Base-by-base conservation (phyloP, 805 yeast genomes). In the Saccharomycopsis synnaedendra region DNA sequence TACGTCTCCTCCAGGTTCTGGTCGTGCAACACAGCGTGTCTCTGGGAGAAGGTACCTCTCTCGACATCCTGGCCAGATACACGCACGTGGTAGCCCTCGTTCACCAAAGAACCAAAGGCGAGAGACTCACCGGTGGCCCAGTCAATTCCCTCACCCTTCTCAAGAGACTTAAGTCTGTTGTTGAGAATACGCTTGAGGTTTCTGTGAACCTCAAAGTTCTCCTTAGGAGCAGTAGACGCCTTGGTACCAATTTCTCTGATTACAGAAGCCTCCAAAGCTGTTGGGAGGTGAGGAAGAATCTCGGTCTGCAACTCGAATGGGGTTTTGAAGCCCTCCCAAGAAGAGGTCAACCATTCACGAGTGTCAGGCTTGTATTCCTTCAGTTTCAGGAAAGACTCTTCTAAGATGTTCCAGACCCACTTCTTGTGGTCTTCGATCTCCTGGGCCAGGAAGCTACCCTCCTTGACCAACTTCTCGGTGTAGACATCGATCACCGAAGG, bases 61-160 rank as follows among this genome's bases (percentile, higher is more conserved):
- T 93, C 98, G 56, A 93, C 97, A 78, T 93, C 99, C 75, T 93
- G 97, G 66, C 99, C 99, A 42, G 96, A 85, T 45, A 93, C 84
- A 75, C 99, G 85, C 52, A 93, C 94, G 60, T 90, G 95, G 71
- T 82, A 84, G 55, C 98, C 98, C 70, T 93, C 99, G 61, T 80
- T 65, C 47, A 82, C 82, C 57, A 93, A 74, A 45, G 97, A 79
- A 62, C 97, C 99, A 60, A 82, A 90, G 19, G 98, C 98, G 59
- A 93, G 79, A 43, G 97, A 97, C 73, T 93, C 99, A 78, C 96
- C 99, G 50, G 99, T 93, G 43, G 98, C 83, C 98, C 97, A 93
- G 68, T 93, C 99, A 56, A 93, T 87, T 62, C 90, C 94, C 68
- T 84, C 87, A 62, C 98, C 98, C 19, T 78, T 65, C 57, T 86